Percentiles rank a stretch among this genome's conserved stretches.
Conservation (phyloP, 441 rosid genomes). For the Erodium moschatum region DNA sequence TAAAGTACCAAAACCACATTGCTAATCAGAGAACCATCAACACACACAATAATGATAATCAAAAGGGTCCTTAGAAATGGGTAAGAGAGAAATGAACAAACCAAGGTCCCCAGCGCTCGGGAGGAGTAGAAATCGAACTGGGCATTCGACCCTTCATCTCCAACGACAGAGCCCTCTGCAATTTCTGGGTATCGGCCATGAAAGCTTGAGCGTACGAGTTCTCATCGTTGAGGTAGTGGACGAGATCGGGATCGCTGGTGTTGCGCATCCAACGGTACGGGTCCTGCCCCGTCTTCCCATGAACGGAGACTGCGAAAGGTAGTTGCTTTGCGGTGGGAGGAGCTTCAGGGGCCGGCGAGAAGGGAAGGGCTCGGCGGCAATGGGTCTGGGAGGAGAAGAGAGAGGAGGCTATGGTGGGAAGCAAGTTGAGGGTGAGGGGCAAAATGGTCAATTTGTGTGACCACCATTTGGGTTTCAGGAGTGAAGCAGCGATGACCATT, state of each 20-base stretch:
- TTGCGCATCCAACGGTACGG: constrained; percentile 77
- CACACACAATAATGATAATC: neutral
- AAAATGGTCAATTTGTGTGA: constrained; percentile 24
- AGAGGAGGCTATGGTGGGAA: constrained; percentile 25
- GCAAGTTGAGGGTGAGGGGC: constrained; percentile 22
- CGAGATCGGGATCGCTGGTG: constrained; percentile 45
- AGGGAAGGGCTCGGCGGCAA: constrained; percentile 24
- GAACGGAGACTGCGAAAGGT: constrained; percentile 45
- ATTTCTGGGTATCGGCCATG: constrained; percentile 58
- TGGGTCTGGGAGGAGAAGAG: constrained; percentile 26
- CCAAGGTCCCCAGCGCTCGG: constrained; percentile 88
- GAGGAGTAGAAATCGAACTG: constrained; percentile 45
- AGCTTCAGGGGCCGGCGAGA: constrained; percentile 30
- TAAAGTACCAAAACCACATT: neutral
- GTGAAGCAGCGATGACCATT: constrained; percentile 14
- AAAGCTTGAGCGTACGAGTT: constrained; percentile 68
- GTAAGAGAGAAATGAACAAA: constrained; percentile 24
- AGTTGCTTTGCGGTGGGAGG: constrained; percentile 56
- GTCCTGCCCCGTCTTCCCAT: constrained; percentile 57
- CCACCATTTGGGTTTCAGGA: constrained; percentile 21
- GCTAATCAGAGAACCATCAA: neutral
- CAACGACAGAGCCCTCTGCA: constrained; percentile 38
- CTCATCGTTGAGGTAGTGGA: constrained; percentile 43
- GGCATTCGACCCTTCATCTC: constrained; percentile 68
- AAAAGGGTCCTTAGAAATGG: constrained; percentile 11